Base-by-base conservation (phyloP, 108 stramenopile species). In the Cyclostephanos invisitatus region DNA sequence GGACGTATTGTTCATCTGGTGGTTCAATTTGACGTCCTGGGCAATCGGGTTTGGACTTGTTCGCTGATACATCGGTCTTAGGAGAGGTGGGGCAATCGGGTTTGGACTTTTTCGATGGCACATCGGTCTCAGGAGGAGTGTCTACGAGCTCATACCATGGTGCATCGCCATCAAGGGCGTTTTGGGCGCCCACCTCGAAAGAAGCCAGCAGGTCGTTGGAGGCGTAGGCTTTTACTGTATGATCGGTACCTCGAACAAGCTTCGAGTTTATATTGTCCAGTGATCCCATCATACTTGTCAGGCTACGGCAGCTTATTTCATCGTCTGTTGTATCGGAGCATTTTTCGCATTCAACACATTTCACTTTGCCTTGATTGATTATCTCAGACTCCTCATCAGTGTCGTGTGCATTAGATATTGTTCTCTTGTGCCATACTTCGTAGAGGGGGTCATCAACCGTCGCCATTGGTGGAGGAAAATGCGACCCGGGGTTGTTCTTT, bases 231-330 rank as follows among this genome's bases (percentile, higher is more conserved):
- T 21, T 22, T 55, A 40, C 24, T 21, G 12, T 37, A 25, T 12
- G 37, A 15, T 25, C 15, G n/a, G 36, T 20, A 2, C 24, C 22
- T 22, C 24, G 51, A 67, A 10, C 36, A 28, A 68, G 55, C 8
- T 53, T 54, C 18, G 67, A 53, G 36, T 68, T 68, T 17, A 68
- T 68, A 20, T 53, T 38, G n/a, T 32, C 67, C 21, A 68, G 47
- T 38, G 53, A 35, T 55, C 49, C 67, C 17, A 68, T 51, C 25
- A 68, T 54, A 40, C 67, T 68, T 29, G 67, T 50, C 21, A 68
- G 32, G 20, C 67, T 68, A 22, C 67, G 67, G 40, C 7, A 68
- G 3, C 2, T 37, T 27, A 38, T 11, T 35, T 14, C 15, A 22
- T 68, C 53, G 48, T 68, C 67, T 2, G 10, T 54, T 2, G 10